Evolutionary conservation across 2,329 filamentous ascomycete species (phyloP).

Genomic region (Cladosporium sphaerospermum): DNA sequence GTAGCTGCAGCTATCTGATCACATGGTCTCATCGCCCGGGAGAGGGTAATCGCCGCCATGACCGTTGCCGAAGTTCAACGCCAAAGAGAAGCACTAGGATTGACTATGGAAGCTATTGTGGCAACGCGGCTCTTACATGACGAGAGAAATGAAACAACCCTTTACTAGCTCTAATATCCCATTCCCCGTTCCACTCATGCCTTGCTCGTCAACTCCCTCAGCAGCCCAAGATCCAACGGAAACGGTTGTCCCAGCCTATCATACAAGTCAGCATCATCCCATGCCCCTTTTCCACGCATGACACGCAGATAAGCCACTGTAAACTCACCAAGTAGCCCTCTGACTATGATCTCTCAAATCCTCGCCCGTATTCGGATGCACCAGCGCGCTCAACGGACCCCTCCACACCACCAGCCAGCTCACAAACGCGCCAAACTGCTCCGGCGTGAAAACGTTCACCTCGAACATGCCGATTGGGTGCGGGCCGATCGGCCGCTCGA

Average conservation of each 20-base stretch:
- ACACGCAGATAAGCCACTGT: not conserved
- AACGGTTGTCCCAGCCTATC: conserved; percentile 56
- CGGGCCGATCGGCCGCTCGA: conserved; percentile 71
- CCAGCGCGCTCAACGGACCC: conserved; percentile 68
- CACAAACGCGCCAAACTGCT: conserved; percentile 83
- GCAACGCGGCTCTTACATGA: too few species aligned
- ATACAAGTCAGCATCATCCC: not conserved
- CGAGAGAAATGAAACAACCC: too few species aligned
- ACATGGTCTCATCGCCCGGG: not conserved
- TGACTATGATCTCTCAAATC: conserved; percentile 52
- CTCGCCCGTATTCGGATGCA: conserved; percentile 78
- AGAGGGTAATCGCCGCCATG: not conserved
- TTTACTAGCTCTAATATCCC: not conserved
- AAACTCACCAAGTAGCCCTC: conserved; percentile 42
- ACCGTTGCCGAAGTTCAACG: not conserved
- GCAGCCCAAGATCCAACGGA: conserved; percentile 52
- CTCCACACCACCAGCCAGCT: conserved; percentile 78
- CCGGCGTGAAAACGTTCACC: conserved; percentile 76
- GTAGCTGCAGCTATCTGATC: not conserved
- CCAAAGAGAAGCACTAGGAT: too few species aligned
- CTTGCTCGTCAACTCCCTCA: conserved; percentile 33
- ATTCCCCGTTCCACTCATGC: not conserved
- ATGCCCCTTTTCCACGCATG: not conserved
- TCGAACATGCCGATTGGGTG: conserved; percentile 88
- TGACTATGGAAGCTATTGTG: too few species aligned